Evolutionary conservation across 1,284 basidiomycete genomes (phyloP), one percentile per base, ranked within the genome.

Genomic region (Phaffia rhodozyma): DNA sequence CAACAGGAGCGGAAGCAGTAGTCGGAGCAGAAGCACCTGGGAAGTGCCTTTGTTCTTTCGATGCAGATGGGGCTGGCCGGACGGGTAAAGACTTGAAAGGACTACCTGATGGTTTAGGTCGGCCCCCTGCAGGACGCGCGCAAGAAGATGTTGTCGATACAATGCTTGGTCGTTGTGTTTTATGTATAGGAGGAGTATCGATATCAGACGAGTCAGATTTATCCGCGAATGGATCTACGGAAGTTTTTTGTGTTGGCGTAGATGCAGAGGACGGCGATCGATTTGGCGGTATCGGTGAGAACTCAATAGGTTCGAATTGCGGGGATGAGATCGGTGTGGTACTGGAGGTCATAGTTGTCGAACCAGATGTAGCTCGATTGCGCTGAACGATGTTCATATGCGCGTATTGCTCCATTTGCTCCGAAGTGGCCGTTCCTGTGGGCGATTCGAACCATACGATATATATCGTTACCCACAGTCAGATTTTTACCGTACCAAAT

Each of bases 371-470:
- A 18, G 62, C 55, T 23, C 62, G 49, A 20, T 58, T 62, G 27
- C 62, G 57, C 38, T 58, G 62, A 29, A 63, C 34, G 52, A 59
- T 55, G 51, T 63, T 58, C 55, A 63, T 57, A 3, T 58, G 56
- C 9, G 23, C 50, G 7, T 58, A 29, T n/a, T 47, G 56, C 9
- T 59, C 62, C 27, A 59, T 53, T 7, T 58, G 56, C 18, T 59
- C 62, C 3, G 62, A 63, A 18, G 56, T 63, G 21, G 62, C 62
- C 16, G 62, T 63, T 25, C 57, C 56, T 58, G 55, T 43, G 13
- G 38, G 16, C 2, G 13, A 16, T 43, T 34, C 5, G 13, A 43
- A 43, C 2, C 2, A 43, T 43, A 11, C 7, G 38, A 43, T 16
- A 43, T 16, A 16, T 43, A 11, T 2, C 13, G 16, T 5, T 4